Conservation (phyloP, 2,329 filamentous ascomycete genomes). For the Penicillium sp. region DNA sequence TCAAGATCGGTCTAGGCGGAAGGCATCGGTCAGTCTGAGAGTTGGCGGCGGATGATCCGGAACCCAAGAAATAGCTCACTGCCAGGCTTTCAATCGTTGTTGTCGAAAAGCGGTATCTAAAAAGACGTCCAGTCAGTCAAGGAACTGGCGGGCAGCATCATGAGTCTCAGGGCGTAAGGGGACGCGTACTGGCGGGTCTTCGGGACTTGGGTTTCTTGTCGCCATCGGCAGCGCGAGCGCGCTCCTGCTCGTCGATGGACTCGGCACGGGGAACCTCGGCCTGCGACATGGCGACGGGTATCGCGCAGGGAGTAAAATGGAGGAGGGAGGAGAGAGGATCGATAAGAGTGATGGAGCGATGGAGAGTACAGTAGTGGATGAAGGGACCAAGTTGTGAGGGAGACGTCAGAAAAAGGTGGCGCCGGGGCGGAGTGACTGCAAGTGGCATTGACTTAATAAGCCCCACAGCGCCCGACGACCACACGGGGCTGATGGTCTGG, state of each 20-base stretch:
- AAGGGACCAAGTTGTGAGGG: constrained; percentile 8
- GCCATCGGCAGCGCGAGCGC: constrained; percentile 39
- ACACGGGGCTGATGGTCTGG: not conserved
- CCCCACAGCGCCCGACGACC: constrained; percentile 11
- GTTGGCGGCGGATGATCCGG: not conserved
- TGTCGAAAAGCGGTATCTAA: constrained; percentile 94
- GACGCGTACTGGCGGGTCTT: constrained; percentile 76
- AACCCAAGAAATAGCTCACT: constrained; percentile 61
- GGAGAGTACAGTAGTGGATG: not conserved
- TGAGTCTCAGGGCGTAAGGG: constrained; percentile 3
- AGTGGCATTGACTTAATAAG: not conserved
- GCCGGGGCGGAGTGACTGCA: constrained; percentile 20
- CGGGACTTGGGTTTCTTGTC: constrained; percentile 87
- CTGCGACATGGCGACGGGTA: constrained; percentile 45
- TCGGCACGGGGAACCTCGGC: constrained; percentile 43
- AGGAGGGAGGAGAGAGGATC: constrained; percentile 2
- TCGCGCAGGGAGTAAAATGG: constrained; percentile 2
- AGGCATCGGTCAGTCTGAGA: constrained; percentile 17
- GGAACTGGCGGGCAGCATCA: not conserved
- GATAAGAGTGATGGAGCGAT: constrained; percentile 6
- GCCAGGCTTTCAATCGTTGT: constrained; percentile 97
- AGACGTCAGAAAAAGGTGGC: constrained; percentile 32
- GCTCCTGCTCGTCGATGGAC: constrained; percentile 49
- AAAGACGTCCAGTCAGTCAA: constrained; percentile 17
- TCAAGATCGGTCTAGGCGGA: constrained; percentile 76